These are phyloP conservation scores for Brettanomyces bruxellensis DNA, from an alignment of 805 yeast species.

Conservation along the genomic window DNA sequence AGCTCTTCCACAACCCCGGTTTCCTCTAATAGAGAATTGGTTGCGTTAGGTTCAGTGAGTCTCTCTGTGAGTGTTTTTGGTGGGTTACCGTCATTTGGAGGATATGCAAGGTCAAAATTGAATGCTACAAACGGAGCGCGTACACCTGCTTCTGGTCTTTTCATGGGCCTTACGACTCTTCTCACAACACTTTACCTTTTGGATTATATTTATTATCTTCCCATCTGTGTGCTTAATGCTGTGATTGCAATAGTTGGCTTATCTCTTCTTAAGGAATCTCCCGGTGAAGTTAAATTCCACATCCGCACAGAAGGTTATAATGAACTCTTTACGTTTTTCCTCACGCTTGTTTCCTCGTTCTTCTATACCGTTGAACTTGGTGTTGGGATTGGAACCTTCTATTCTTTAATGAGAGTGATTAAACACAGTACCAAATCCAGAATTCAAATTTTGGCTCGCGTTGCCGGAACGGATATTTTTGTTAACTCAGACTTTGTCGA, in stretches of 20 bases:
- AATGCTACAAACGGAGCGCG: conserved; percentile 83
- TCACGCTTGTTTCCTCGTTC: conserved; percentile 57
- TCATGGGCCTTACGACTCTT: conserved; percentile 71
- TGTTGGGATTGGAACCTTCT: conserved; percentile 75
- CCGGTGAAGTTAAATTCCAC: conserved; percentile 68
- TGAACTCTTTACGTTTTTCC: conserved; percentile 59
- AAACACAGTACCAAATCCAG: conserved; percentile 75
- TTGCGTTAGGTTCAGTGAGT: conserved; percentile 79
- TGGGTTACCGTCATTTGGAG: conserved; percentile 88
- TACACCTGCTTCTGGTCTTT: conserved; percentile 75
- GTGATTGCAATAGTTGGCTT: conserved; percentile 74
- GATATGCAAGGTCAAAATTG: conserved; percentile 87
- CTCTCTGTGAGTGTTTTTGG: conserved; percentile 49
- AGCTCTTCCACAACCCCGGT: conserved; percentile 66
- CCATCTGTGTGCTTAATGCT: conserved; percentile 71
- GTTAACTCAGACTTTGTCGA: conserved; percentile 58
- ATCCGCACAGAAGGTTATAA: conserved; percentile 63
- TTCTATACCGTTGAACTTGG: conserved; percentile 83
- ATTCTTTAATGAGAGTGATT: conserved; percentile 71
- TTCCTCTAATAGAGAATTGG: conserved; percentile 82
- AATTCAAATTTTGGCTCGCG: conserved; percentile 72
- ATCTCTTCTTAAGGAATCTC: conserved; percentile 74
- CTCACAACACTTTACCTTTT: conserved; percentile 53
- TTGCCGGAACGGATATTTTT: conserved; percentile 52
- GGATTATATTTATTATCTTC: conserved; percentile 60